A percentile compares a stretch with the other conserved stretches of the same genome.
These are phyloP conservation scores for Colletotrichum phormii DNA, from an alignment of 2,329 filamentous ascomycete species.

Conservation along the genomic window DNA sequence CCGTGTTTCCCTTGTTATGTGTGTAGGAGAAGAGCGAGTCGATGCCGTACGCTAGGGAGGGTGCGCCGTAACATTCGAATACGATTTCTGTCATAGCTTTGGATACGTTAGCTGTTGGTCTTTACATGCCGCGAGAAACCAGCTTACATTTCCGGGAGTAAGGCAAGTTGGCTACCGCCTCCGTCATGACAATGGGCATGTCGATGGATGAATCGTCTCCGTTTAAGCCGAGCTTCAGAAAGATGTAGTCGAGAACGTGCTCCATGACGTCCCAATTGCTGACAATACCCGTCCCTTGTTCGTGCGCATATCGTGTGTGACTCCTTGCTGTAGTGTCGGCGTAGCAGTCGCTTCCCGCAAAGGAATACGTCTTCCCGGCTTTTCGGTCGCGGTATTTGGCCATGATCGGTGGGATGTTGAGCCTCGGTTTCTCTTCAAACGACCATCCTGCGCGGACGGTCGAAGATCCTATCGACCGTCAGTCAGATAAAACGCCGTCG, in stretches of 20 bases:
- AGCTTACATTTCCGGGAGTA: slow-evolving; percentile 85
- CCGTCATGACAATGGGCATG: slow-evolving; percentile 92
- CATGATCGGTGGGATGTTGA: slow-evolving; percentile 89
- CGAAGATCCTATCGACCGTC: slow-evolving; percentile 75
- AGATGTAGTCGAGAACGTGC: slow-evolving; percentile 92
- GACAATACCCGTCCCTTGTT: slow-evolving; percentile 88
- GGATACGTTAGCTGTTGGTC: slow-evolving; percentile 42
- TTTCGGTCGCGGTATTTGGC: slow-evolving; percentile 96
- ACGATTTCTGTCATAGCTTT: slow-evolving; percentile 96
- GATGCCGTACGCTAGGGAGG: slow-evolving; percentile 92
- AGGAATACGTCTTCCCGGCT: slow-evolving; percentile 89
- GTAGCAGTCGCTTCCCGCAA: slow-evolving; percentile 93
- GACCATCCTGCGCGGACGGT: slow-evolving; percentile 95
- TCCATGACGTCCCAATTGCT: slow-evolving; percentile 99
- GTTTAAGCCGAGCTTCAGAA: slow-evolving; percentile 92
- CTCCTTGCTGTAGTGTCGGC: slow-evolving; percentile 92
- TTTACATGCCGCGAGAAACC: neutral
- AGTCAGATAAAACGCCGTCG: slow-evolving; percentile 25
- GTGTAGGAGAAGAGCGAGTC: slow-evolving; percentile 96
- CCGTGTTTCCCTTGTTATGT: slow-evolving; percentile 89
- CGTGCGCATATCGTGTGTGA: slow-evolving; percentile 91
- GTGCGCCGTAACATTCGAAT: slow-evolving; percentile 94
- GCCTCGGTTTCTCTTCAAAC: slow-evolving; percentile 84
- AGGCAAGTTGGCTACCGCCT: slow-evolving; percentile 89
- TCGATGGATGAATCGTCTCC: slow-evolving; percentile 80